These are phyloP conservation scores for Yamadazyma diddensiae DNA, from an alignment of 1,139 yeast genomes.

Conservation along the genomic window DNA sequence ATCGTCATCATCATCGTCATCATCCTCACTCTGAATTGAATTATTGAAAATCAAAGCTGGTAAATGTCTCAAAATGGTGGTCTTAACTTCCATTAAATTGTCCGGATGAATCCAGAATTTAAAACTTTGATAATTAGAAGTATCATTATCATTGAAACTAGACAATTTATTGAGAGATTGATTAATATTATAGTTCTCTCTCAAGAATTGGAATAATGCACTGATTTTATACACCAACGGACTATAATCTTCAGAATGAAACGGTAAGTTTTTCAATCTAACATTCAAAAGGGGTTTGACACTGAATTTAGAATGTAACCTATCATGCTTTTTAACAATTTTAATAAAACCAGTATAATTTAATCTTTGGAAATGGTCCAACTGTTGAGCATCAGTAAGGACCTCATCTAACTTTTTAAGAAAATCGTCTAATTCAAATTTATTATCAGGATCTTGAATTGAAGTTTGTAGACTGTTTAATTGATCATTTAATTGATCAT, in stretches of 20 bases:
- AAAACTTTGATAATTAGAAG: conserved; percentile 67
- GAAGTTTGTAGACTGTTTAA: conserved; percentile 59
- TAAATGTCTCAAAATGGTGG: conserved; percentile 85
- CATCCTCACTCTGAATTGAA: conserved; percentile 35
- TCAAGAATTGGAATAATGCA: conserved; percentile 71
- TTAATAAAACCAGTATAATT: conserved; percentile 94
- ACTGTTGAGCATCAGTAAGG: conserved; percentile 72
- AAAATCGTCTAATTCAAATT: conserved; percentile 54
- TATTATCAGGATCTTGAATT: conserved; percentile 29
- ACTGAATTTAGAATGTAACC: conserved; percentile 79
- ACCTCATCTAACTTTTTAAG: conserved; percentile 70
- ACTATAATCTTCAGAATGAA: conserved; percentile 92
- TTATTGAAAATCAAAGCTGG: conserved; percentile 81
- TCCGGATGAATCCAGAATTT: conserved; percentile 97
- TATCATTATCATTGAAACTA: conserved; percentile 47
- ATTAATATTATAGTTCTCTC: conserved; percentile 57
- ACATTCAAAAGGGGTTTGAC: conserved; percentile 88
- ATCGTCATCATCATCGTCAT: conserved; percentile 36
- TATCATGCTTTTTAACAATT: conserved; percentile 93
- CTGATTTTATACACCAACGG: conserved; percentile 86
- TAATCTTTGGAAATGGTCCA: conserved; percentile 85
- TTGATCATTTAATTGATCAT: conserved; percentile 62
- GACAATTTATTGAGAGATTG: conserved; percentile 41
- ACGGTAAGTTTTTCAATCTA: conserved; percentile 81
- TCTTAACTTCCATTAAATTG: conserved; percentile 94